These are phyloP conservation scores for Chlorella variabilis DNA, from an alignment of 163 green algal genomes.

Conservation along the genomic window DNA sequence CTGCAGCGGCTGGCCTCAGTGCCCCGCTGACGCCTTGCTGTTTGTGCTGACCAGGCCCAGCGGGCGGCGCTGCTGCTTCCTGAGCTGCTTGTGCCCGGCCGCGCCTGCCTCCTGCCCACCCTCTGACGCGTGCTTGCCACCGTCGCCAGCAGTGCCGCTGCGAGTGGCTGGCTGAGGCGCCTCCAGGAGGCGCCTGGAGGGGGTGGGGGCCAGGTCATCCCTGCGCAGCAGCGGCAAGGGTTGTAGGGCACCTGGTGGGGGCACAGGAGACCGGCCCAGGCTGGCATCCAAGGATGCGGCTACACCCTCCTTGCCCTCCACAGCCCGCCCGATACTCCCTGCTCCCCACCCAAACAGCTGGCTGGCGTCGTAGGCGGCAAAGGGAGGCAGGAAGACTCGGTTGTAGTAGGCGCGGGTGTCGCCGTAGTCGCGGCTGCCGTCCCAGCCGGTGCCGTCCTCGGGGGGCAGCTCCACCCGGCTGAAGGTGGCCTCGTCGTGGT, in stretches of 20 bases:
- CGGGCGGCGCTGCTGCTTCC: neutral
- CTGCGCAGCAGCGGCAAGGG: neutral
- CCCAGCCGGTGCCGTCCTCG: neutral
- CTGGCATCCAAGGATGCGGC: too few species aligned
- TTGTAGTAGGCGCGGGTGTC: conserved; percentile 43
- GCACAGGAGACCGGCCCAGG: too few species aligned
- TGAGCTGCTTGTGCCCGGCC: neutral
- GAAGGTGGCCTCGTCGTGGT: conserved; percentile 34
- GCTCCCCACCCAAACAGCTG: conserved; percentile 22
- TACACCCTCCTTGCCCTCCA: neutral
- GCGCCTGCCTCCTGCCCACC: neutral
- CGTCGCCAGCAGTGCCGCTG: neutral
- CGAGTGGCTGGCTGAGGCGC: neutral
- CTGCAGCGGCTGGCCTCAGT: too few species aligned
- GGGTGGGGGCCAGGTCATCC: neutral
- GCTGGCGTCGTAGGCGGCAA: conserved; percentile 4
- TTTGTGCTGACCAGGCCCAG: conserved; percentile 24
- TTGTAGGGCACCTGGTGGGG: too few species aligned
- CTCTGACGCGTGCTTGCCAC: neutral
- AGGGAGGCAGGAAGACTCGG: conserved; percentile 25
- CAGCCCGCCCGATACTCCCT: too few species aligned
- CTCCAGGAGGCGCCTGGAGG: neutral
- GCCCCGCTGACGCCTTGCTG: too few species aligned
- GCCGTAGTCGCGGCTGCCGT: conserved; percentile 5
- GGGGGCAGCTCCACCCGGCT: conserved; percentile 7